phyloP scores from a whole-genome alignment of 768 basidiomycete genomes.

The Boletus insuetus region DNA sequence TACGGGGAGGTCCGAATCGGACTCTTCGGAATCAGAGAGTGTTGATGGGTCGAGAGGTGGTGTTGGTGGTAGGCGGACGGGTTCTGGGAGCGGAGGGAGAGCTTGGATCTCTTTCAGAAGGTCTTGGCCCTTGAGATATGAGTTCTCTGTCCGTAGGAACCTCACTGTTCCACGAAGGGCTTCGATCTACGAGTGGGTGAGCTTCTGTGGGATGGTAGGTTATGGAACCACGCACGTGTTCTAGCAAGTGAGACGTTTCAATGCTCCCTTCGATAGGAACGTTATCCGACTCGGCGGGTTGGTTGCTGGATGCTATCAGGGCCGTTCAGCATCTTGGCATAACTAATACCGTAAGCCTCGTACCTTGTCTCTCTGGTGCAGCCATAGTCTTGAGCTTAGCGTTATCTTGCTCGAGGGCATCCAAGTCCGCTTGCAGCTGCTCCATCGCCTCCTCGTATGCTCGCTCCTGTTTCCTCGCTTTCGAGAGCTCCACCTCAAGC shows the following conservation, averaged over 20 bases:
- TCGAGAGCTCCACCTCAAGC: constrained; percentile 76
- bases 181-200: constrained; percentile 60
- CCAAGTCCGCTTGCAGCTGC: constrained; percentile 85
- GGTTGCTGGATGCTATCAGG: constrained; percentile 43
- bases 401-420: constrained; percentile 85
- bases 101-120: constrained; percentile 78
- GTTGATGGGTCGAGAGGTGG: constrained; percentile 67
- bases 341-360: constrained; percentile 12
- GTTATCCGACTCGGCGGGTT: constrained; percentile 56
- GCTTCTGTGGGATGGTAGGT: not conserved
- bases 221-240: constrained; percentile 59
- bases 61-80: constrained; percentile 49
- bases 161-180: constrained; percentile 88
- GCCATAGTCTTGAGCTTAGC: constrained; percentile 70
- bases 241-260: constrained; percentile 84
- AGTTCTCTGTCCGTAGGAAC: constrained; percentile 91
- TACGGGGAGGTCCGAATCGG: constrained; percentile 48
- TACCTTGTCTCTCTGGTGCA: constrained; percentile 71
- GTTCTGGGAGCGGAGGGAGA: constrained; percentile 62
- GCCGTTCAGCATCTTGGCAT: not conserved
- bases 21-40: constrained; percentile 63
- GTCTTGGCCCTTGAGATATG: constrained; percentile 90
- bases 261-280: constrained; percentile 73
- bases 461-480: constrained; percentile 83
- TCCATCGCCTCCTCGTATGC: constrained; percentile 94